Evolutionary conservation across 176 grass and related monocot genomes (phyloP).

Genomic region (Rhynchospora pubera): DNA sequence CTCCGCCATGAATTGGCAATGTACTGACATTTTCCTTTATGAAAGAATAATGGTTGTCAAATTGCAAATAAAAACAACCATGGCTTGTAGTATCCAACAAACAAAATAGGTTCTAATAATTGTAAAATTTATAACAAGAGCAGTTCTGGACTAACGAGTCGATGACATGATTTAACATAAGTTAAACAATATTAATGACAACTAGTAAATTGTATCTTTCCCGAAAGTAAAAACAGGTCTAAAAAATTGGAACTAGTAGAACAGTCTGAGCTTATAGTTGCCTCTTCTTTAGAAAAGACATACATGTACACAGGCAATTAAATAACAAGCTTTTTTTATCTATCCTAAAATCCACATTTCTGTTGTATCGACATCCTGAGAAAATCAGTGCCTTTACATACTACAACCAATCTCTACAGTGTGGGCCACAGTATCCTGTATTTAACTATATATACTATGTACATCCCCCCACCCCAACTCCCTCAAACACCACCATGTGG

Average conservation of each 20-base stretch:
- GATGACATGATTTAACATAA: no score
- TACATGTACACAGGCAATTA: neutral
- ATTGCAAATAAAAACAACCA: neutral
- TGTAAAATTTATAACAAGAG: neutral
- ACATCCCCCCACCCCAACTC: neutral
- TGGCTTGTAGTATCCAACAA: neutral
- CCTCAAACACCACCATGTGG: neutral
- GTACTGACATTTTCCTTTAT: no score
- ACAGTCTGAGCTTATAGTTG: neutral
- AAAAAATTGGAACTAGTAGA: neutral
- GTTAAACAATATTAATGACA: no score
- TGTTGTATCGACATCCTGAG: neutral
- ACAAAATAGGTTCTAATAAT: neutral
- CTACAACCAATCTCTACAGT: neutral
- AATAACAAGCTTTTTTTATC: neutral
- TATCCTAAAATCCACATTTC: neutral
- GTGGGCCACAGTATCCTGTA: neutral
- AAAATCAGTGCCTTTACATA: neutral
- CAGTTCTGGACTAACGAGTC: no score
- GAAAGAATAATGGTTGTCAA: neutral
- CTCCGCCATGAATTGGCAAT: neutral
- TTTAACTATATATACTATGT: neutral
- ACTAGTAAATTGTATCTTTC: no score
- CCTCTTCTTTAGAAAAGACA: neutral
- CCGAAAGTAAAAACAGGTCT: no score